phyloP scores from a whole-genome alignment of 2,329 filamentous ascomycete species.

The Bipolaris victoriae region DNA sequence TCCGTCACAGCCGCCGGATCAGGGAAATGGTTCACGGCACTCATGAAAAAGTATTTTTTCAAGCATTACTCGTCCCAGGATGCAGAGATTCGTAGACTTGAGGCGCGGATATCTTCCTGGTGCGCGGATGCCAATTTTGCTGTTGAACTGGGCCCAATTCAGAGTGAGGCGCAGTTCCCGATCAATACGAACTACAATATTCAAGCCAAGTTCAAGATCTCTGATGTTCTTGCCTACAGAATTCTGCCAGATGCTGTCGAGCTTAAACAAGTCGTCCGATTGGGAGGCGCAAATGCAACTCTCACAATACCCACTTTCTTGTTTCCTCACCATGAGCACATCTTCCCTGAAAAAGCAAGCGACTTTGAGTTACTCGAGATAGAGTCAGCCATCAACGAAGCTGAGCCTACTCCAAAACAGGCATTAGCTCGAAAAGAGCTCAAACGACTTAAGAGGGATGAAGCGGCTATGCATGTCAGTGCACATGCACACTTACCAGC shows the following conservation, averaged over 20 bases:
- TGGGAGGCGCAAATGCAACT: constrained; percentile 59
- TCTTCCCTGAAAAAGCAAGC: constrained; percentile 54
- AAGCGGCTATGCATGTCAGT: constrained; percentile 56
- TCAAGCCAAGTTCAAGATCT: constrained; percentile 52
- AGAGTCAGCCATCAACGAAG: constrained; percentile 49
- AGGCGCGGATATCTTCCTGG: constrained; percentile 57
- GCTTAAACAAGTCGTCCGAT: constrained; percentile 57
- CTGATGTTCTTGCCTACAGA: constrained; percentile 59
- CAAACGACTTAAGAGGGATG: constrained; percentile 53
- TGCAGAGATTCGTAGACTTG: constrained; percentile 54
- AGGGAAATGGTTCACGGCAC: constrained; percentile 57
- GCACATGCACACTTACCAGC: constrained; percentile 59
- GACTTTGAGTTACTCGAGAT: constrained; percentile 41
- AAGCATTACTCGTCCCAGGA: constrained; percentile 55
- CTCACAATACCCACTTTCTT: constrained; percentile 58
- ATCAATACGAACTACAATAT: constrained; percentile 58
- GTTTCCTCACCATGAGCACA: constrained; percentile 62
- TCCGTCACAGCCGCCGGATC: constrained; percentile 59
- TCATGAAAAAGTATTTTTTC: constrained; percentile 59
- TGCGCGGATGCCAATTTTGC: constrained; percentile 61
- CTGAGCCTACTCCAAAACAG: constrained; percentile 53
- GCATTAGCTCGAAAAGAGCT: constrained; percentile 51
- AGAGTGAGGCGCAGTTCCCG: constrained; percentile 56
- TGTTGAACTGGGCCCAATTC: constrained; percentile 55
- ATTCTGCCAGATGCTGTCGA: constrained; percentile 52